These are phyloP conservation scores for Blakeslea trispora DNA, from an alignment of 371 early-diverging fungal genomes.

Conservation along the genomic window DNA sequence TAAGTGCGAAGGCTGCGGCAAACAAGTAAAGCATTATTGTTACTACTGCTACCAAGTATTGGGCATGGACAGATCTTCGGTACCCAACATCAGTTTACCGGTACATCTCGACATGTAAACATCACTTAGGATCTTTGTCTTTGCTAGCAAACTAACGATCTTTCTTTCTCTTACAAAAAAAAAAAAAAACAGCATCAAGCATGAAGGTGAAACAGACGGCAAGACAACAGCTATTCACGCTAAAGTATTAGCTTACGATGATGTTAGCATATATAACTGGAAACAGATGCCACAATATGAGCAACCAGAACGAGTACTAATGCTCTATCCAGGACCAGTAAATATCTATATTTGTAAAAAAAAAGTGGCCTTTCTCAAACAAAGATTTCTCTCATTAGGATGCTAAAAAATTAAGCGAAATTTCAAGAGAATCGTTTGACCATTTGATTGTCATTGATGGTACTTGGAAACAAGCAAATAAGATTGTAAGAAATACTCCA, in stretches of 20 bases:
- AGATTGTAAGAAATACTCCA: slow-evolving; percentile 63
- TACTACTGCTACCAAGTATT: slow-evolving; percentile 67
- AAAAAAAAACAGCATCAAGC: slow-evolving; percentile 81
- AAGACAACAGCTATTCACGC: slow-evolving; percentile 91
- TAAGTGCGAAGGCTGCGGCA: slow-evolving; percentile 61
- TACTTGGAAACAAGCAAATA: slow-evolving; percentile 88
- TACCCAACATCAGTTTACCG: slow-evolving; percentile 76
- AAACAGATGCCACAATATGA: slow-evolving; percentile 56
- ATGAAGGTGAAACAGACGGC: slow-evolving; percentile 75
- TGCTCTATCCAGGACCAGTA: slow-evolving; percentile 90
- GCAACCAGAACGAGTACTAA: slow-evolving; percentile 68
- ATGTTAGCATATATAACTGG: slow-evolving; percentile 67
- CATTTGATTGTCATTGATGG: slow-evolving; percentile 88
- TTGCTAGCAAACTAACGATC: not conserved
- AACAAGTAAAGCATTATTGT: slow-evolving; percentile 73
- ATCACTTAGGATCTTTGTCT: not conserved
- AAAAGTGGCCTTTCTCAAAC: too few relatives aligned
- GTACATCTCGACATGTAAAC: slow-evolving; percentile 73
- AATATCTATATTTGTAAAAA: too few relatives aligned
- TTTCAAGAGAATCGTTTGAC: slow-evolving; percentile 66
- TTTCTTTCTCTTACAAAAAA: too few relatives aligned
- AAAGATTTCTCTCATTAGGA: slow-evolving; percentile 52
- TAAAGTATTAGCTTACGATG: slow-evolving; percentile 70
- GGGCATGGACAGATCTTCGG: slow-evolving; percentile 47
- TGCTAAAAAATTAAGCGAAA: slow-evolving; percentile 65